A percentile compares a stretch with the other conserved stretches of the same genome.
Conservation (phyloP, 176 grass and related monocot species). For the Aechmea fasciata region DNA sequence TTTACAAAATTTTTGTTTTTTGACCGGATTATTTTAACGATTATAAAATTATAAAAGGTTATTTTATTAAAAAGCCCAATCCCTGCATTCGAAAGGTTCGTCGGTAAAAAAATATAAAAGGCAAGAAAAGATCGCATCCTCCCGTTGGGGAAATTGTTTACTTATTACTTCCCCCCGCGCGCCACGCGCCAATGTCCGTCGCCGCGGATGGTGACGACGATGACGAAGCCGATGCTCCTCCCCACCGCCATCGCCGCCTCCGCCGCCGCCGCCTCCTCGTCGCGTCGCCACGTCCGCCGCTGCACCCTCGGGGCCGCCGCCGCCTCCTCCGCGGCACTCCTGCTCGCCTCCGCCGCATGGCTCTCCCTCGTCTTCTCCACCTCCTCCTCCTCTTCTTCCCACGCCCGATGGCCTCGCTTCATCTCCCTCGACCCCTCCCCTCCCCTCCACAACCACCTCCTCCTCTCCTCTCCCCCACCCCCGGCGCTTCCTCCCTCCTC, state of each 20-base stretch:
- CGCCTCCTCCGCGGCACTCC: constrained; percentile 12
- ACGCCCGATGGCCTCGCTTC: constrained; percentile 19
- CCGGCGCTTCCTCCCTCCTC: neutral
- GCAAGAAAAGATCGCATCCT: too few relatives aligned
- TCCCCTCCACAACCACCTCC: constrained; percentile 27
- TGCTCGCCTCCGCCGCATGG: constrained; percentile 33
- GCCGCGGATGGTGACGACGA: constrained; percentile 5
- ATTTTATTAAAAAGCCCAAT: too few relatives aligned
- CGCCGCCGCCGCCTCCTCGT: constrained; percentile 9
- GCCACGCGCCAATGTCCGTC: constrained; percentile 19
- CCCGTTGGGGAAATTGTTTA: too few relatives aligned
- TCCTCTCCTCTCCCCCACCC: constrained; percentile 29
- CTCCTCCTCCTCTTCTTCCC: constrained; percentile 22
- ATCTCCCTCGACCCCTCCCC: constrained; percentile 28
- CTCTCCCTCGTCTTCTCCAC: constrained; percentile 12
- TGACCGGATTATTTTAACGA: too few relatives aligned
- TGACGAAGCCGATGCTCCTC: neutral
- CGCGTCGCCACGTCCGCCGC: constrained; percentile 35
- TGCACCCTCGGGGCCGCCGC: neutral
- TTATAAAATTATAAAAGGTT: too few relatives aligned
- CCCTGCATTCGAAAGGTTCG: too few relatives aligned
- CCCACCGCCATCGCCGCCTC: constrained; percentile 20
- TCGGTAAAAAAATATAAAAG: too few relatives aligned
- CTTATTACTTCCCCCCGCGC: too few relatives aligned
- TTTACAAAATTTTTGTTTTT: too few relatives aligned